A percentile compares a stretch with the other conserved stretches of the same genome.
These are phyloP conservation scores for Fusarium burgessii DNA, from an alignment of 2,329 filamentous ascomycete genomes.

Conservation along the genomic window DNA sequence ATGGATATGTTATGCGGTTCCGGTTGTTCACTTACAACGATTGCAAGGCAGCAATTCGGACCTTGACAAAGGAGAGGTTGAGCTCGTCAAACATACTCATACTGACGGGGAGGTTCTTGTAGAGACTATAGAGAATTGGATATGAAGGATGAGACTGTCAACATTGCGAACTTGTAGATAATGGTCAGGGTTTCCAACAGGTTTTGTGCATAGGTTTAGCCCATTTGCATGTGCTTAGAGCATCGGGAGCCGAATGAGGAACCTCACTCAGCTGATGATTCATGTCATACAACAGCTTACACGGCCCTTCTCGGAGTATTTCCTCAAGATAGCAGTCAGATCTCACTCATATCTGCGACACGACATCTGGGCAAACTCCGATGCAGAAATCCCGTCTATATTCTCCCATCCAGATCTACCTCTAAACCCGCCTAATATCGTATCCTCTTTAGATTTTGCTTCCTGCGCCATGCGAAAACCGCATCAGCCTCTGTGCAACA, in stretches of 20 bases:
- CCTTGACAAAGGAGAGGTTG: slow-evolving; percentile 57
- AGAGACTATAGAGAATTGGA: neutral
- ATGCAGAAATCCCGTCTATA: slow-evolving; percentile 30
- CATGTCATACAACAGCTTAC: slow-evolving; percentile 19
- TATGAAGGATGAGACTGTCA: neutral
- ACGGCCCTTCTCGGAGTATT: neutral
- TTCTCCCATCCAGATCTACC: slow-evolving; percentile 29
- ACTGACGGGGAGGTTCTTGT: neutral
- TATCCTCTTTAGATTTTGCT: slow-evolving; percentile 46
- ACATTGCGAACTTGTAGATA: neutral
- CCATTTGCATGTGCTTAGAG: neutral
- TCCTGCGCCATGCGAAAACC: slow-evolving; percentile 44
- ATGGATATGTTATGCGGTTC: neutral
- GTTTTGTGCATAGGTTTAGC: neutral
- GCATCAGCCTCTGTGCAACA: slow-evolving; percentile 42
- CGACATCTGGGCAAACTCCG: too few relatives aligned
- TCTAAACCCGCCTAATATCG: slow-evolving; percentile 30
- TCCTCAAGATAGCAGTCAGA: neutral
- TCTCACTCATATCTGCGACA: neutral
- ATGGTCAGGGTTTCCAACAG: neutral
- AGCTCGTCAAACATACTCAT: slow-evolving; percentile 55
- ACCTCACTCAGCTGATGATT: slow-evolving; percentile 24
- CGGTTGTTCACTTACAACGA: slow-evolving; percentile 57
- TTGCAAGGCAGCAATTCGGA: slow-evolving; percentile 62
- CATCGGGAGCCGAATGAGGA: slow-evolving; percentile 27